Evolutionary conservation across 2,329 filamentous ascomycete species (phyloP).

Genomic region (Emydomyces testavorans): DNA sequence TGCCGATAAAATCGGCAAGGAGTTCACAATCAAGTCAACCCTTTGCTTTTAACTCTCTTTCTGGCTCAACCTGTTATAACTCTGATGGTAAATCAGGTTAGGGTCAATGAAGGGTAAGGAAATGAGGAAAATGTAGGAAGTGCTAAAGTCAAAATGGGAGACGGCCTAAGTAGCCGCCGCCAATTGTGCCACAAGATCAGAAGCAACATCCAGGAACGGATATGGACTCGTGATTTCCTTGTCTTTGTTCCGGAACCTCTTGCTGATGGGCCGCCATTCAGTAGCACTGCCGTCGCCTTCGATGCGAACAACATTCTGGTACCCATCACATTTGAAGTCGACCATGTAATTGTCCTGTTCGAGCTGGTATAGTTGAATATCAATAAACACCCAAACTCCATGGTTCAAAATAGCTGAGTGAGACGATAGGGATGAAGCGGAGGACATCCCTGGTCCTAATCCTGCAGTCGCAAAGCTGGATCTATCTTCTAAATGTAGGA

Average conservation of each 20-base stretch:
- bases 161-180: slow-evolving; percentile 56
- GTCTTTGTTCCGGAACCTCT: slow-evolving; percentile 54
- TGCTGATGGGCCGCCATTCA: slow-evolving; percentile 41
- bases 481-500: slow-evolving; percentile 27
- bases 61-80: background rate
- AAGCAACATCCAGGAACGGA: slow-evolving; percentile 88
- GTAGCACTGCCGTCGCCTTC: slow-evolving; percentile 23
- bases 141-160: background rate
- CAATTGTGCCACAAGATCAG: slow-evolving; percentile 82
- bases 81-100: too few relatives aligned
- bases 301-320: slow-evolving; percentile 66
- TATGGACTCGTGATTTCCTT: slow-evolving; percentile 94
- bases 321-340: slow-evolving; percentile 96
- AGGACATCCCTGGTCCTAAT: slow-evolving; percentile 26
- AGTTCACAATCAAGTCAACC: too few relatives aligned
- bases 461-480: slow-evolving; percentile 17
- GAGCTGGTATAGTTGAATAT: slow-evolving; percentile 92
- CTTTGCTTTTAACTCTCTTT: background rate
- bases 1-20: too few relatives aligned
- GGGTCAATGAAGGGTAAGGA: background rate
- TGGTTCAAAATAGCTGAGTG: slow-evolving; percentile 43
- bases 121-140: background rate
- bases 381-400: slow-evolving; percentile 83
- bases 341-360: slow-evolving; percentile 88
- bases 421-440: slow-evolving; percentile 36